These are phyloP conservation scores for Colletotrichum spaethianum DNA, from an alignment of 2,329 filamentous ascomycete genomes.

Conservation along the genomic window DNA sequence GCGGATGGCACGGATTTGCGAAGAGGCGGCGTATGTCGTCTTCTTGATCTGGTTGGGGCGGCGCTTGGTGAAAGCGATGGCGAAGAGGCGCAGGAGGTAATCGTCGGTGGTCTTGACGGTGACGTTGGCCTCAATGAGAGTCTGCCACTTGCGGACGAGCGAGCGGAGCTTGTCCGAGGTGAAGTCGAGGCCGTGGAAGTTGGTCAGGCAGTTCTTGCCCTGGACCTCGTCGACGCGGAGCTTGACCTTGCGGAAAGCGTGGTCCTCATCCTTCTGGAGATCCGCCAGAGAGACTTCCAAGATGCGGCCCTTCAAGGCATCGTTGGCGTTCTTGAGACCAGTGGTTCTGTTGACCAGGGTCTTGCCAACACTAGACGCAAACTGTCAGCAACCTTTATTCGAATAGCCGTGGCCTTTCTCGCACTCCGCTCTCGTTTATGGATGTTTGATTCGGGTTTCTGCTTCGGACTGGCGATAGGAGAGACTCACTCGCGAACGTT, in stretches of 20 bases:
- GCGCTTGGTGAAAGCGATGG: constrained; percentile 99
- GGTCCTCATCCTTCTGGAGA: constrained; percentile 99
- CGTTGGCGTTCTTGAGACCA: constrained; percentile 99
- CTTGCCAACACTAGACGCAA: constrained; percentile 88
- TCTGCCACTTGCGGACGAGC: constrained; percentile 99
- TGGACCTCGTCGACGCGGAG: constrained; percentile 98
- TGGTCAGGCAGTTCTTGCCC: constrained; percentile 99
- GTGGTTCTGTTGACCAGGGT: constrained; percentile 99
- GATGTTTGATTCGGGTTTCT: constrained; percentile 31
- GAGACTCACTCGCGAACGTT: constrained; percentile 91
- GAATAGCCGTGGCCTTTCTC: not conserved
- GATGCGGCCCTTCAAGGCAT: constrained; percentile 98
- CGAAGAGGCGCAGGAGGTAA: constrained; percentile 99
- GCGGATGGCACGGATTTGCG: constrained; percentile 97
- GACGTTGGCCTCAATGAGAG: constrained; percentile 98
- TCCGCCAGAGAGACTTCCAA: constrained; percentile 99
- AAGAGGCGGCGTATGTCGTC: constrained; percentile 98
- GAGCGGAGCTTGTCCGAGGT: constrained; percentile 99
- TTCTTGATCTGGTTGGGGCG: constrained; percentile 99
- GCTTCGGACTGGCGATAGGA: not conserved
- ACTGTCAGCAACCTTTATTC: constrained; percentile 1
- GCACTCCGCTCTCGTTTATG: not conserved
- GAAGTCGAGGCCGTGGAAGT: constrained; percentile 99
- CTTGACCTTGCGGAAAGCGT: constrained; percentile 99
- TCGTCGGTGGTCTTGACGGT: constrained; percentile 99